Evolutionary conservation across 2,329 filamentous ascomycete species (phyloP).

Genomic region (Pseudocercospora fuligena): DNA sequence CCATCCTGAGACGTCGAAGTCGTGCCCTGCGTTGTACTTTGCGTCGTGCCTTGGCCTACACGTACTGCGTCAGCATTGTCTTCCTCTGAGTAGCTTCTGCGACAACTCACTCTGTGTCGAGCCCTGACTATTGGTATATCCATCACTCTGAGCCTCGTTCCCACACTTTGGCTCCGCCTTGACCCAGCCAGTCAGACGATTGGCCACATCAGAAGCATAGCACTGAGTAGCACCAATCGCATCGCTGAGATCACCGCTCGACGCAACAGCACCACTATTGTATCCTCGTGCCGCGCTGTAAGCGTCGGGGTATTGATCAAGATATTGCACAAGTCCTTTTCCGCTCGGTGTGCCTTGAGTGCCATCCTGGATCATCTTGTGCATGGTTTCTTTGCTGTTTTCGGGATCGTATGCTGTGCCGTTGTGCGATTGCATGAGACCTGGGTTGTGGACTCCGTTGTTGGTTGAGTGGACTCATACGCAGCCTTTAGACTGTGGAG

Average conservation of each 20-base stretch:
- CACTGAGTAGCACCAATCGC: constrained; percentile 55
- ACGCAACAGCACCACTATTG: constrained; percentile 39
- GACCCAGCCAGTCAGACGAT: constrained; percentile 52
- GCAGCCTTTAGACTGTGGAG: constrained; percentile 22
- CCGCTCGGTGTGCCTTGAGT: constrained; percentile 25
- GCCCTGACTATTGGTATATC: neutral
- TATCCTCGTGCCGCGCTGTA: constrained; percentile 42
- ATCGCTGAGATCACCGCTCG: constrained; percentile 46
- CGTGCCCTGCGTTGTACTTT: neutral
- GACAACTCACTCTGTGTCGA: neutral
- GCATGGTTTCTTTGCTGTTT: constrained; percentile 34
- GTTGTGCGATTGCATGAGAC: constrained; percentile 25
- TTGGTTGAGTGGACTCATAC: constrained; percentile 20
- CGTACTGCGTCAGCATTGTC: too few relatives aligned
- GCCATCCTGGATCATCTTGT: constrained; percentile 25
- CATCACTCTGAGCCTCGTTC: neutral
- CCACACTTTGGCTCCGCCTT: constrained; percentile 29
- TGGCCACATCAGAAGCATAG: constrained; percentile 58
- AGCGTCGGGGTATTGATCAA: constrained; percentile 29
- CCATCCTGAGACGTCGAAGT: neutral
- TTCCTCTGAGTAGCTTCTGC: too few relatives aligned
- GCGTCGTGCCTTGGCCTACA: neutral
- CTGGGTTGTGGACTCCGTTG: constrained; percentile 23
- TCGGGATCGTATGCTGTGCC: constrained; percentile 34
- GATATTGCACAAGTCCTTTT: constrained; percentile 21